Percentiles rank a stretch among this genome's conserved stretches.
These are phyloP conservation scores for Podila epigama DNA, from an alignment of 192 early-diverging fungal species.

Conservation along the genomic window DNA sequence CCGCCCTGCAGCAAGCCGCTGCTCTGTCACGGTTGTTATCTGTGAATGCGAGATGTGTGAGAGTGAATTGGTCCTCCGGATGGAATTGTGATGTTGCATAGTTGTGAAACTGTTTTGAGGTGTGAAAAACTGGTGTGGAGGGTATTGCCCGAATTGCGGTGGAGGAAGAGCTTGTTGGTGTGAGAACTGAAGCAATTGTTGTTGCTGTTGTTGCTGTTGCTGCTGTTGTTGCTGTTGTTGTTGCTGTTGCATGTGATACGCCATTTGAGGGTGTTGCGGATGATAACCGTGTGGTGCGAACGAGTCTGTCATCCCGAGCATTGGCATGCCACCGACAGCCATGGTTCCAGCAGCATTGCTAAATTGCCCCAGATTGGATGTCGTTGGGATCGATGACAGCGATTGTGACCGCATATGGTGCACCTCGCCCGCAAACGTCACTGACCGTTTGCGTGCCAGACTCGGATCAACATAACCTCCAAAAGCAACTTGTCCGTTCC, in stretches of 20 bases:
- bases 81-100: conserved; percentile 20
- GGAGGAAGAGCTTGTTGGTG: conserved; percentile 10
- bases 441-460: conserved; percentile 22
- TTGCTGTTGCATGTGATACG: conserved; percentile 8
- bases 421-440: conserved; percentile 37
- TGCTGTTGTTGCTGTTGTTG: conserved; percentile 28
- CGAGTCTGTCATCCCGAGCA: conserved; percentile 20
- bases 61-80: conserved; percentile 32
- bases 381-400: conserved; percentile 29
- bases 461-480: conserved; percentile 26
- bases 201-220: conserved; percentile 24
- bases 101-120: conserved; percentile 9
- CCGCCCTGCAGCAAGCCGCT: conserved; percentile 39
- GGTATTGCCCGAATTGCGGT: conserved; percentile 9
- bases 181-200: conserved; percentile 12
- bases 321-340: conserved; percentile 19
- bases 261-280: conserved; percentile 3
- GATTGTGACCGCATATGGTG: conserved; percentile 38
- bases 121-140: conserved; percentile 11
- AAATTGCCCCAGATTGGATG: conserved; percentile 14
- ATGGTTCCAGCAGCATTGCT: background rate
- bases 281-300: background rate
- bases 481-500: no score
- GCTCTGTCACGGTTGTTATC: conserved; percentile 15
- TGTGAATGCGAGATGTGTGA: conserved; percentile 14